Evolutionary conservation across 805 yeast species (phyloP), one percentile per base, ranked within the genome.

Genomic region (Priceomyces medius): DNA sequence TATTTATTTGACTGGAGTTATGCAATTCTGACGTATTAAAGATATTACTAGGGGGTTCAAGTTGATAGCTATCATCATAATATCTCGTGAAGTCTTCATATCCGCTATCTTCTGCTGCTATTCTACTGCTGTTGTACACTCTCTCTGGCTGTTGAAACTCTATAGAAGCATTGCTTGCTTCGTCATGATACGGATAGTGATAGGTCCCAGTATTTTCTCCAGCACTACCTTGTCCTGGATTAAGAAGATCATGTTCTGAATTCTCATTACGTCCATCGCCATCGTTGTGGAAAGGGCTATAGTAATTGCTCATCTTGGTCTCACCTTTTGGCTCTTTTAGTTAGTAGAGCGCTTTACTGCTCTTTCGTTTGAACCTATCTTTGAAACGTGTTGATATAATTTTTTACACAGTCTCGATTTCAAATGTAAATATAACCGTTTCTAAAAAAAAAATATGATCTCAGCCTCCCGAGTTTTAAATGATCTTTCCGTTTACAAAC

Each of bases 101-200:
- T 29, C 51, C 45, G 17, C 46, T 47, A 20, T 47, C 46, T 7
- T 40, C 49, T 12, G 35, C 39, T 23, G 41, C 38, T 20, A 19
- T 13, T 7, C 24, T 19, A 17, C 17, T 17, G 28, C 36, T 37
- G 26, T 43, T 45, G 45, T 53, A 54, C 10, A 40, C 58, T 2
- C 62, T 59, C 14, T 56, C 54, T 1, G 66, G 66, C 18, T 58
- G 64, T 38, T 53, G 57, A 42, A 62, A 62, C 40, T 58, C 55
- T 29, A 61, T 50, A 4, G 62, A 55, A 13, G 43, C 48, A 26
- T 46, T 53, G 34, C 44, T 52, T 37, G 42, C 28, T 8, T 24
- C 29, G 17, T 39, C 38, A 19, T 31, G 27, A 16, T 28, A 37
- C 3, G 29, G 29, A 35, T 35, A 35, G 19, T 35, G 24, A 23